Conservation (phyloP, 2,329 filamentous ascomycete genomes). For the Venturia nashicola region DNA sequence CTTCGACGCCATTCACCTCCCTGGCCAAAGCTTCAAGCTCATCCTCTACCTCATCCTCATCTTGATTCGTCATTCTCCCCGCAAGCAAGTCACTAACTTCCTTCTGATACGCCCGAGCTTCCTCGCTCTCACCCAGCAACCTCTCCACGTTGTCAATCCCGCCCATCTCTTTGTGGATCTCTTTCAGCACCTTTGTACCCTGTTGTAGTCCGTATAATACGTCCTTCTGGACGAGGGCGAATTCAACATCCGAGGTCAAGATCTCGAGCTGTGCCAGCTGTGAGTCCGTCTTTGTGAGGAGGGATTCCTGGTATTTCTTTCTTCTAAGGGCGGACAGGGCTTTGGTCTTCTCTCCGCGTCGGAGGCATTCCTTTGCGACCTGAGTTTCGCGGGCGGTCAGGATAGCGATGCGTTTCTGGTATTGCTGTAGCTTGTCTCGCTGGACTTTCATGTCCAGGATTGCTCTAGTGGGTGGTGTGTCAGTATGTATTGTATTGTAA, state of each 20-base stretch:
- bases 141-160: slow-evolving; percentile 89
- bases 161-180: slow-evolving; percentile 93
- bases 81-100: slow-evolving; percentile 88
- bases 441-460: slow-evolving; percentile 97
- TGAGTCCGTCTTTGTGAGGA: slow-evolving; percentile 78
- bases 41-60: slow-evolving; percentile 96
- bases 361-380: slow-evolving; percentile 72
- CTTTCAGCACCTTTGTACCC: slow-evolving; percentile 75
- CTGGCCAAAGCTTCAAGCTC: slow-evolving; percentile 73
- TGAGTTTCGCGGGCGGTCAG: slow-evolving; percentile 80
- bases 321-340: slow-evolving; percentile 80
- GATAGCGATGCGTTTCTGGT: slow-evolving; percentile 78
- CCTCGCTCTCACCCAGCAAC: slow-evolving; percentile 82
- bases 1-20: slow-evolving; percentile 33
- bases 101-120: slow-evolving; percentile 83
- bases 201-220: slow-evolving; percentile 86
- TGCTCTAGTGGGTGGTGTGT: slow-evolving; percentile 44
- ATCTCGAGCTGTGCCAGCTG: slow-evolving; percentile 92
- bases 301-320: slow-evolving; percentile 92
- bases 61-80: slow-evolving; percentile 78
- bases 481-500: slow-evolving; percentile 5
- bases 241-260: slow-evolving; percentile 81
- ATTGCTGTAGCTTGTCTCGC: slow-evolving; percentile 92
- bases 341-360: slow-evolving; percentile 63
- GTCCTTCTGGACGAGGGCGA: slow-evolving; percentile 93